These are phyloP conservation scores for Alternaria incomplexa DNA, from an alignment of 2,329 filamentous ascomycete species.

Conservation along the genomic window DNA sequence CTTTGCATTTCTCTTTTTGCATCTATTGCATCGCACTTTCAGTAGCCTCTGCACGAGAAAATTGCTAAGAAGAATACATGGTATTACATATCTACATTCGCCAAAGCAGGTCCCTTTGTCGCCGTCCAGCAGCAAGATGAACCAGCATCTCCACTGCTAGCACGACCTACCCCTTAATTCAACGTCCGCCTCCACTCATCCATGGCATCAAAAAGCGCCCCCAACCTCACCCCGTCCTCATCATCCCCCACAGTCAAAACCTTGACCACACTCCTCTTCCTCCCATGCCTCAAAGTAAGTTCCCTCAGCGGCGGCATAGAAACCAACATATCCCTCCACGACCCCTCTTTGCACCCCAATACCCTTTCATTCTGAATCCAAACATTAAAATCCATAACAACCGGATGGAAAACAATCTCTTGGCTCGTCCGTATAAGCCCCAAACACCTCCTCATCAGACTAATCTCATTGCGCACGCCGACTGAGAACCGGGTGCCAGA, in stretches of 20 bases:
- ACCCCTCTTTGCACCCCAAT: background rate
- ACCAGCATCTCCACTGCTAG: background rate
- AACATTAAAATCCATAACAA: slow-evolving; percentile 9
- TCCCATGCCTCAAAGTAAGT: slow-evolving; percentile 8
- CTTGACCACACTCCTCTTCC: slow-evolving; percentile 3
- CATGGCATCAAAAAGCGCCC: slow-evolving; percentile 12
- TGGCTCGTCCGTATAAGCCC: slow-evolving; percentile 16
- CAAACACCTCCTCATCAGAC: slow-evolving; percentile 8
- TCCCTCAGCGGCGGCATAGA: slow-evolving; percentile 17
- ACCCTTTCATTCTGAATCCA: background rate
- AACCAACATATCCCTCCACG: slow-evolving; percentile 15
- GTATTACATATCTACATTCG: background rate
- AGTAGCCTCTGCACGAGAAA: background rate
- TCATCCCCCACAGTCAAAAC: slow-evolving; percentile 2
- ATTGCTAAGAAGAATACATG: background rate
- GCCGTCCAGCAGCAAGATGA: background rate
- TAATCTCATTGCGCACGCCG: slow-evolving; percentile 6
- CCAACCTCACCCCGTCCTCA: slow-evolving; percentile 11
- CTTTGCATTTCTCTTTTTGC: background rate
- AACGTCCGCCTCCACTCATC: slow-evolving; percentile 12
- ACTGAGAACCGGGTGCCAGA: background rate
- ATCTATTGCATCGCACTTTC: background rate
- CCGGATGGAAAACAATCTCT: slow-evolving; percentile 18
- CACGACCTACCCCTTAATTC: background rate
- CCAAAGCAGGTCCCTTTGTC: background rate